These are phyloP conservation scores for Protomyces inouyei DNA, from an alignment of 1,139 yeast genomes.

Conservation along the genomic window DNA sequence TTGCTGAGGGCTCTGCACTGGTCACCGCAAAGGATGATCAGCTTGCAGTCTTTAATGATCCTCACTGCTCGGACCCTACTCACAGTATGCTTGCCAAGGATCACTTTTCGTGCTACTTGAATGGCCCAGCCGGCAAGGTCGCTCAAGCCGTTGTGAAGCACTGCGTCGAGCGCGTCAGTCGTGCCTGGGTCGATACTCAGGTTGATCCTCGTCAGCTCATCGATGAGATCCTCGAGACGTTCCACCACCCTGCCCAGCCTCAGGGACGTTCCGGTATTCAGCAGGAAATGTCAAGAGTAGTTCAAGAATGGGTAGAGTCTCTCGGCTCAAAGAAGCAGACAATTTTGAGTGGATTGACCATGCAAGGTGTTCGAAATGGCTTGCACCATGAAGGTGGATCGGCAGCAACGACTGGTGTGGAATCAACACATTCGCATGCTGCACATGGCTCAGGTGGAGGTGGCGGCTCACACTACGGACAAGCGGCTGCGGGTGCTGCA, in stretches of 20 bases:
- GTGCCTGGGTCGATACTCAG: conserved; percentile 34
- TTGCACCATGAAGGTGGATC: conserved; percentile 30
- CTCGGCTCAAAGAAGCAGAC: conserved; percentile 27
- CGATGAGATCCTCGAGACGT: conserved; percentile 33
- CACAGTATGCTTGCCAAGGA: conserved; percentile 36
- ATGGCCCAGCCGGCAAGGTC: conserved; percentile 47
- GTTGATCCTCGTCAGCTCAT: conserved; percentile 31
- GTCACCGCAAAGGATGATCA: conserved; percentile 35
- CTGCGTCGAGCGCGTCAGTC: conserved; percentile 49
- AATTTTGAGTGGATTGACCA: conserved; percentile 32
- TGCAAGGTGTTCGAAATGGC: conserved; percentile 35
- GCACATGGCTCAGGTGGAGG: background rate
- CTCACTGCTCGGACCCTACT: conserved; percentile 34
- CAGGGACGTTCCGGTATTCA: conserved; percentile 32
- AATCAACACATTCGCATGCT: conserved; percentile 3
- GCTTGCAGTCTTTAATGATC: conserved; percentile 35
- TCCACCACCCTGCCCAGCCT: conserved; percentile 35
- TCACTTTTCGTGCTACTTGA: conserved; percentile 35
- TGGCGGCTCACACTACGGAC: background rate
- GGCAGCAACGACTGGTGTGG: conserved; percentile 6
- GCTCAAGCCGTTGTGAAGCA: conserved; percentile 51
- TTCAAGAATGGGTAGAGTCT: conserved; percentile 32
- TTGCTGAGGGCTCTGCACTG: conserved; percentile 34
- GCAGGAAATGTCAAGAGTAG: conserved; percentile 32
- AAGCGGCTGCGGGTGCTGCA: background rate